phyloP scores from a whole-genome alignment of 2,329 filamentous ascomycete species.

The Grosmannia clavigera region DNA sequence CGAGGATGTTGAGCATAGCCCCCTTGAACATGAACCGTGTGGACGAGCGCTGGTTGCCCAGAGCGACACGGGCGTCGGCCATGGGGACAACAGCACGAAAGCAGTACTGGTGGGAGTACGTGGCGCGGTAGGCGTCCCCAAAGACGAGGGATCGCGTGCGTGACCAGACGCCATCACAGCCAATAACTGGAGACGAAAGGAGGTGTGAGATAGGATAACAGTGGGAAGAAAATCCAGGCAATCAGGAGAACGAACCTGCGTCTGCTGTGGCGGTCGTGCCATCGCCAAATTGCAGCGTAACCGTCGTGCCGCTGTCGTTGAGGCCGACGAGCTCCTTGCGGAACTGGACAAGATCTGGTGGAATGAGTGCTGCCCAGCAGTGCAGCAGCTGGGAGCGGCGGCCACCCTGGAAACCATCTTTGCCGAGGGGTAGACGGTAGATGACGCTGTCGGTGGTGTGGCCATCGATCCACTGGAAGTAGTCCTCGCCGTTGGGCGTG shows the following conservation, averaged over 20 bases:
- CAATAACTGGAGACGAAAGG: slow-evolving; percentile 31
- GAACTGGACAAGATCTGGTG: slow-evolving; percentile 18
- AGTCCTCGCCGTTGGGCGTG: slow-evolving; percentile 27
- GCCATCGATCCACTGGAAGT: slow-evolving; percentile 31
- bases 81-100: slow-evolving; percentile 53
- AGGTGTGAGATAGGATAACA: not conserved
- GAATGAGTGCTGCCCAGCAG: slow-evolving; percentile 22
- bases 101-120: slow-evolving; percentile 46
- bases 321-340: slow-evolving; percentile 21
- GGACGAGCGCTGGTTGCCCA: slow-evolving; percentile 36
- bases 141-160: slow-evolving; percentile 38
- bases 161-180: slow-evolving; percentile 53
- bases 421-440: slow-evolving; percentile 24
- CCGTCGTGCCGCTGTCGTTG: slow-evolving; percentile 9
- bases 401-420: slow-evolving; percentile 29
- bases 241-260: slow-evolving; percentile 15
- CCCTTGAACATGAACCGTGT: slow-evolving; percentile 44
- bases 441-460: slow-evolving; percentile 17
- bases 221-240: too few species aligned
- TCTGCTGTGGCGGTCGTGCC: slow-evolving; percentile 19
- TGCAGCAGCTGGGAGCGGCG: slow-evolving; percentile 27
- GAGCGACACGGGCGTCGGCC: slow-evolving; percentile 32
- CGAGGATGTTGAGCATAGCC: slow-evolving; percentile 42
- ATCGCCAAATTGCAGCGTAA: slow-evolving; percentile 19
- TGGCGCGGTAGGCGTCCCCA: slow-evolving; percentile 28